A percentile compares a stretch with the other conserved stretches of the same genome.
Conservation (phyloP, 805 yeast species). For the Starmera caribaea region DNA sequence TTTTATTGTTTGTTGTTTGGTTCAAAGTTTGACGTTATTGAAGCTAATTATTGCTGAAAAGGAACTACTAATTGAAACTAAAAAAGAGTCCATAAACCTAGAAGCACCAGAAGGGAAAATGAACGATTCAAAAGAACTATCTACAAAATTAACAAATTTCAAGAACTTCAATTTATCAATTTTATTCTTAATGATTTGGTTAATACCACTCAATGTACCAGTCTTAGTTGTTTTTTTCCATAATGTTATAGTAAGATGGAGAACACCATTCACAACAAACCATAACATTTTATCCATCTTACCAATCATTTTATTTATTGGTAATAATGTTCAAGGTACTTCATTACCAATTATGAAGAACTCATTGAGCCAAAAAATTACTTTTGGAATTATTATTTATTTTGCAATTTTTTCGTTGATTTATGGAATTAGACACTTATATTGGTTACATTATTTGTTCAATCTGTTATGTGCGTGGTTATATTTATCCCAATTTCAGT, state of each 20-base stretch:
- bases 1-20: slow-evolving; percentile 45
- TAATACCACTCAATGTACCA: slow-evolving; percentile 72
- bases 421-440: slow-evolving; percentile 76
- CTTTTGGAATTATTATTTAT: slow-evolving; percentile 35
- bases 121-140: slow-evolving; percentile 10
- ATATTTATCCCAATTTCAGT: slow-evolving; percentile 18
- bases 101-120: slow-evolving; percentile 1
- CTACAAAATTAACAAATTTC: slow-evolving; percentile 20
- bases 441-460: slow-evolving; percentile 71
- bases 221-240: slow-evolving; percentile 74
- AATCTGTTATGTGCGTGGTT: slow-evolving; percentile 55
- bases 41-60: slow-evolving; percentile 24
- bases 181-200: slow-evolving; percentile 62
- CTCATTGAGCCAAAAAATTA: slow-evolving; percentile 20
- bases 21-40: slow-evolving; percentile 41
- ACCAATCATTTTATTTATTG: slow-evolving; percentile 58
- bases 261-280: slow-evolving; percentile 77
- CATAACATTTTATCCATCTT: slow-evolving; percentile 72
- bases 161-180: slow-evolving; percentile 56
- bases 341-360: slow-evolving; percentile 30
- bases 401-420: slow-evolving; percentile 51
- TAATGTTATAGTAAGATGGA: slow-evolving; percentile 69
- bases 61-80: too few species aligned
- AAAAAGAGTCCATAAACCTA: too few species aligned
- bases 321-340: slow-evolving; percentile 39